phyloP scores from a whole-genome alignment of 140 eudicot genomes.

The Anethum foeniculum region DNA sequence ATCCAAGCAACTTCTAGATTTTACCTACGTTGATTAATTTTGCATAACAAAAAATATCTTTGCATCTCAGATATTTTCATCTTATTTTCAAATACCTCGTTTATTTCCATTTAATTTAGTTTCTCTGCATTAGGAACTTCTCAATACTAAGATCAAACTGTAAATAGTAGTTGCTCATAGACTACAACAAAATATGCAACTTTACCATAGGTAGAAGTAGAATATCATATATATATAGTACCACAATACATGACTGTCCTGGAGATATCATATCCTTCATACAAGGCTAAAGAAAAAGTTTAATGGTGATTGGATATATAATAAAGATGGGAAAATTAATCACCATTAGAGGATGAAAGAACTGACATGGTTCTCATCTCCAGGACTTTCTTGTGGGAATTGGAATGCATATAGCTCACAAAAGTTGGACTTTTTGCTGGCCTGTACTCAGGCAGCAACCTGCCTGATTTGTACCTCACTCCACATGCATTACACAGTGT shows the following conservation, averaged over 20 bases:
- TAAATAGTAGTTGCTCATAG: not conserved
- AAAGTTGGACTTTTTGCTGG: conserved; percentile 57
- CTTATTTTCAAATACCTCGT: not conserved
- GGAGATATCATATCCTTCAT: not conserved
- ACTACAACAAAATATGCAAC: not conserved
- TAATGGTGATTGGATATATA: not conserved
- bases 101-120: not conserved
- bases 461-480: conserved; percentile 55
- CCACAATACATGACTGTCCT: not conserved
- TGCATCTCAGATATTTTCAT: not conserved
- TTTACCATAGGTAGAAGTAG: not conserved
- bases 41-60: not conserved
- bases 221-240: not conserved
- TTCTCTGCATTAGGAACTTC: too few species aligned
- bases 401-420: conserved; percentile 42
- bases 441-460: conserved; percentile 57
- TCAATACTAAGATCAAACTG: not conserved
- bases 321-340: not conserved
- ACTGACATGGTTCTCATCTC: conserved; percentile 42
- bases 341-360: conserved; percentile 14
- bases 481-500: conserved; percentile 69
- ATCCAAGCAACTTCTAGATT: not conserved
- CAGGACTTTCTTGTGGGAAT: conserved; percentile 50
- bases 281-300: not conserved
- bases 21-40: not conserved